Conservation (phyloP, 2,329 filamentous ascomycete species). For the Alternaria ventricosa region DNA sequence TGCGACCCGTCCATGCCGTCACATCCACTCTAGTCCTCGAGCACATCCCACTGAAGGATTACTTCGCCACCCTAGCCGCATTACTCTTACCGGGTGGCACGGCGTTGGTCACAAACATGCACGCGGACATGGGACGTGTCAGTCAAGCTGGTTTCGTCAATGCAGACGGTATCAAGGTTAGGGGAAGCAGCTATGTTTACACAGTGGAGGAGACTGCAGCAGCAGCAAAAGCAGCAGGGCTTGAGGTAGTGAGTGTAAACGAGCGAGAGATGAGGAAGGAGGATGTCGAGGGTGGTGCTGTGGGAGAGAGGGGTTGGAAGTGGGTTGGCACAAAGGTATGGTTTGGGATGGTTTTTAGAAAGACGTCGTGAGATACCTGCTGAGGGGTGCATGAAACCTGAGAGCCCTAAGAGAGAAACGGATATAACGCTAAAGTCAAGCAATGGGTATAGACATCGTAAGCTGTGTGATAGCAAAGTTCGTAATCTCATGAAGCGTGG, state of each 20-base stretch:
- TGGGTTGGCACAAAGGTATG: slow-evolving; percentile 51
- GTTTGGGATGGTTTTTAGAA: slow-evolving; percentile 46
- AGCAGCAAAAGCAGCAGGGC: slow-evolving; percentile 51
- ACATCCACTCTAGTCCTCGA: slow-evolving; percentile 70
- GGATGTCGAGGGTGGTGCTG: slow-evolving; percentile 38
- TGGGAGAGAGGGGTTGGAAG: slow-evolving; percentile 47
- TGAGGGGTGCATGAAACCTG: too few relatives aligned
- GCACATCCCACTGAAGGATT: slow-evolving; percentile 61
- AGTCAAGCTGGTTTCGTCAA: slow-evolving; percentile 69
- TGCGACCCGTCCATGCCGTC: slow-evolving; percentile 52
- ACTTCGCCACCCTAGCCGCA: slow-evolving; percentile 57
- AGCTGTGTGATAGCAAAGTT: not conserved
- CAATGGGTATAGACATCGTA: not conserved
- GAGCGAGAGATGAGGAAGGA: slow-evolving; percentile 40
- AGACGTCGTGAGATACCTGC: not conserved
- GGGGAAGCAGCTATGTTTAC: slow-evolving; percentile 66
- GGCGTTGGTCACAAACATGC: slow-evolving; percentile 72
- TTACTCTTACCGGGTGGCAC: slow-evolving; percentile 56
- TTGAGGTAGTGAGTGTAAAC: slow-evolving; percentile 34
- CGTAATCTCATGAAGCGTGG: not conserved
- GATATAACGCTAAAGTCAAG: not conserved
- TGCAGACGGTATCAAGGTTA: slow-evolving; percentile 59
- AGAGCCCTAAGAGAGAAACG: too few relatives aligned
- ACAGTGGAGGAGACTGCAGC: slow-evolving; percentile 58
- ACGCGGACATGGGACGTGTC: slow-evolving; percentile 66